Evolutionary conservation across 2,329 filamentous ascomycete genomes (phyloP), one percentile per base, ranked within the genome.

Genomic region (Rutstroemia sp.): DNA sequence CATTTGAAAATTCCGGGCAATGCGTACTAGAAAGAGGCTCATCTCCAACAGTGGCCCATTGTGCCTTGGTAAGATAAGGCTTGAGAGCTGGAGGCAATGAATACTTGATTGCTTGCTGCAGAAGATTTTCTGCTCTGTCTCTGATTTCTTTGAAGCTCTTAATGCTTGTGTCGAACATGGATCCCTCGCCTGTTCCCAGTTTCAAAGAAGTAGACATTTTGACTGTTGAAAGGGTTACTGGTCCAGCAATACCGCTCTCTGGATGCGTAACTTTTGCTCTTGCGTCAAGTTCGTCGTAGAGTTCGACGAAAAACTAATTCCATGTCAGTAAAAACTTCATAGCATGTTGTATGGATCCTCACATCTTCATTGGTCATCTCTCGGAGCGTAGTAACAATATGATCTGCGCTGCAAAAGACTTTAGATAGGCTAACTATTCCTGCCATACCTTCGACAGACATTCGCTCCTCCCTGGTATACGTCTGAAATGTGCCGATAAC

Each of bases 321-420:
- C 34, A 45, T 10, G 16, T 37, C 16, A 57, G 25, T 44, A 38
- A 6, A 16, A 25, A 12, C 37, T 41, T 9, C 14, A 27, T 4
- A 46, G 45, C 5, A 17, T 46, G 10, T 27, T 16, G 42, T n/a
- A 48, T 23, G 38, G 27, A 47, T 34, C 63, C 76, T 69, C 71
- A 87, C 85, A 68, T 95, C 83, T 69, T 97, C 92, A 66, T 96
- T 92, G 62, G 88, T 89, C 92, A 92, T 97, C 62, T 96, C 92
- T 56, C 86, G 85, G 75, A 97, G 83, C 12, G 89, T 91, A 60
- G 83, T 86, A 65, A 95, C 87, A 5, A 99, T 78, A 67, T 95
- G 94, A 64, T 97, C 91, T n/a, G 92, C 85, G 61, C 92, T 96
- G 38, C 94, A 92, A 65, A 92, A 91, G 0, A 97, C 89, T 66